A percentile compares a stretch with the other conserved stretches of the same genome.
phyloP scores from a whole-genome alignment of 2,329 filamentous ascomycete species.

The Alternaria rosae region DNA sequence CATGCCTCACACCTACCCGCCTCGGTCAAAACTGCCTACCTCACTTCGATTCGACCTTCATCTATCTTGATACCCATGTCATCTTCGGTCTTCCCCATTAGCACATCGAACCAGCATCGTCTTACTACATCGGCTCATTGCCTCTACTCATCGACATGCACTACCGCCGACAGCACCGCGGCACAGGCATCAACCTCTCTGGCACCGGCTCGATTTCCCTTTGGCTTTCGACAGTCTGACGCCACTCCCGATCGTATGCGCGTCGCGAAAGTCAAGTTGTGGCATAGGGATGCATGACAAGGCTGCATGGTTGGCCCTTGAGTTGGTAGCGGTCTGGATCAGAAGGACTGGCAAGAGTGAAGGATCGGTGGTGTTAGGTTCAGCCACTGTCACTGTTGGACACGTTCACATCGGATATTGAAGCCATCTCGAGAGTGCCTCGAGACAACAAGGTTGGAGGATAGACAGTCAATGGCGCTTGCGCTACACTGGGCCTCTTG shows the following conservation, averaged over 20 bases:
- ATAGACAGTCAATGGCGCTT: slow-evolving; percentile 14
- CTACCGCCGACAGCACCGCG: not conserved
- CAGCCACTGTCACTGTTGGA: not conserved
- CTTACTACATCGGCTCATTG: not conserved
- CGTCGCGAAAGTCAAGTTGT: not conserved
- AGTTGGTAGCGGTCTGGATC: slow-evolving; percentile 9
- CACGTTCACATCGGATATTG: not conserved
- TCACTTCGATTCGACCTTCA: not conserved
- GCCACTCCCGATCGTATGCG: not conserved
- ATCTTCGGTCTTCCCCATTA: not conserved
- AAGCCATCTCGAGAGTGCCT: not conserved
- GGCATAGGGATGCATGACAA: slow-evolving; percentile 2
- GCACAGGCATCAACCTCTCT: slow-evolving; percentile 2
- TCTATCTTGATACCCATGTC: not conserved
- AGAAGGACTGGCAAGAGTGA: slow-evolving; percentile 4
- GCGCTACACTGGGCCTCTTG: slow-evolving; percentile 16
- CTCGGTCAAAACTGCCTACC: not conserved
- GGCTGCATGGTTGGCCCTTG: slow-evolving; percentile 5
- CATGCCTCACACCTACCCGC: not conserved
- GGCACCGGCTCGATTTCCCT: not conserved
- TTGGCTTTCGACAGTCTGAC: slow-evolving; percentile 1
- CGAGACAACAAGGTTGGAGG: slow-evolving; percentile 14
- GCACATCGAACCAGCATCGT: not conserved
- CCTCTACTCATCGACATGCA: not conserved
- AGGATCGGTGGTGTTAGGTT: slow-evolving; percentile 1